These are phyloP conservation scores for Ogataea haglerorum DNA, from an alignment of 805 yeast genomes.

Conservation along the genomic window DNA sequence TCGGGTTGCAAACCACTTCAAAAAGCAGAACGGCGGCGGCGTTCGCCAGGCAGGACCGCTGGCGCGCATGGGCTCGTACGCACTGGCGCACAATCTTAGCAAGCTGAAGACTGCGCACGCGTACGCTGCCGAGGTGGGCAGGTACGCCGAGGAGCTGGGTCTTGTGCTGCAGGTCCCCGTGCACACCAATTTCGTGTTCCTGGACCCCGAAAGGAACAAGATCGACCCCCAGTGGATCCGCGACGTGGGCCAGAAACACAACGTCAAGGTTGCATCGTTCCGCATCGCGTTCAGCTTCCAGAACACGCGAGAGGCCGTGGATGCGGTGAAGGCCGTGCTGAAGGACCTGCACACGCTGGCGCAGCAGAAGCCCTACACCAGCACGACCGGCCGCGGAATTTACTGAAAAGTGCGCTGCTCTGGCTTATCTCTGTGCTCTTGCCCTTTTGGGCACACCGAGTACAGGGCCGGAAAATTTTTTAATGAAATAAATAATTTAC, in stretches of 20 bases:
- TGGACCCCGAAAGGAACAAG: constrained; percentile 52
- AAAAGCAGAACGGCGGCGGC: constrained; percentile 93
- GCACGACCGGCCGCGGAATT: constrained; percentile 1
- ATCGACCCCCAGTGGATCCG: constrained; percentile 47
- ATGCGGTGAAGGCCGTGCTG: constrained; percentile 53
- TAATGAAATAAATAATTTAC: constrained; percentile 2
- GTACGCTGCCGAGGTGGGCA: constrained; percentile 49
- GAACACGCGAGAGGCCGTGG: constrained; percentile 51
- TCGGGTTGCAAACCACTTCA: constrained; percentile 74
- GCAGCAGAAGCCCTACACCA: constrained; percentile 44
- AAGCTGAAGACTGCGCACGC: constrained; percentile 49
- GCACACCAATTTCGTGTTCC: constrained; percentile 79
- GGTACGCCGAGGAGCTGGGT: constrained; percentile 49
- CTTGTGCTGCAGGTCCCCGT: constrained; percentile 68
- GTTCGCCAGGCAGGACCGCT: constrained; percentile 84
- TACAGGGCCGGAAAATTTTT: constrained; percentile 12
- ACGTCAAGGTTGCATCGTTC: constrained; percentile 64
- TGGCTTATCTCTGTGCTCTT: constrained; percentile 4
- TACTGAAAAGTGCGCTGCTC: not conserved
- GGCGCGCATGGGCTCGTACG: constrained; percentile 74
- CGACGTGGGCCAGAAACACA: constrained; percentile 47
- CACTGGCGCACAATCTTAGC: constrained; percentile 69
- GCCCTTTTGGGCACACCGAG: constrained; percentile 11
- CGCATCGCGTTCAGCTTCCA: constrained; percentile 82
- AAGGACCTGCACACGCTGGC: constrained; percentile 56